Base-by-base conservation (phyloP, 2,329 filamentous ascomycete species). In the Penicillium crustosum region DNA sequence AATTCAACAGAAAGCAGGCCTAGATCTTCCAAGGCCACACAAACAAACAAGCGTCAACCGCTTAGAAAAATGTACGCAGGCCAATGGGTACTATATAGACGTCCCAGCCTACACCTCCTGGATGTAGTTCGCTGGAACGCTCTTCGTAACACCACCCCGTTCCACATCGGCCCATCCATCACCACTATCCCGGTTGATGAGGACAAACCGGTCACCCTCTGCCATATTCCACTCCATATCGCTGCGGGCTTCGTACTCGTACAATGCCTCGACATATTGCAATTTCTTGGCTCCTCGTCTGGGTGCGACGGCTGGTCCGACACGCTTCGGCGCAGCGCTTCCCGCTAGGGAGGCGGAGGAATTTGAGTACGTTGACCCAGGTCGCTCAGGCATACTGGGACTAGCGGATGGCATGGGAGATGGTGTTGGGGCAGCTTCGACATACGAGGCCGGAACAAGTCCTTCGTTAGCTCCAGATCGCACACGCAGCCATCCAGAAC, bases 131-230 rank as follows among this genome's bases (percentile, higher is more conserved):
- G 93, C 93, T 45, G 94, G 94, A 53, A 99, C 94, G 73, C 92
- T 96, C 71, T 87, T 93, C 49, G 88, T 91, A 41, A 87, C 80
- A 1, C 93, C 93, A 19, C 91, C 92, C 75, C 91, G 92, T 79
- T 97, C 94, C 19, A 99, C 94, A 78, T 97, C 94, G 29, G 88
- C 91, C 94, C 94, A 99, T 0, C 94, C 94, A 78, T 97, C 94
- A 1, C 94, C 94, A 0, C 87, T 84, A 71, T 97, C 93, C 56
- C 90, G 87, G 68, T 88, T 92, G 60, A 97, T 86, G 33, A 99
- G 80, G 39, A 99, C 92, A 69, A 99, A 95, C 51, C 87, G 84
- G 76, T 99, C 94, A 0, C 94, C 94, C 75, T 96, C 93, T 0
- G 74, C 73, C 91, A 99, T 99, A 69, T 83, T 91, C 75, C 93